These are phyloP conservation scores for Trichosporon sp. DNA, from an alignment of 1,284 basidiomycete genomes.

Conservation along the genomic window DNA sequence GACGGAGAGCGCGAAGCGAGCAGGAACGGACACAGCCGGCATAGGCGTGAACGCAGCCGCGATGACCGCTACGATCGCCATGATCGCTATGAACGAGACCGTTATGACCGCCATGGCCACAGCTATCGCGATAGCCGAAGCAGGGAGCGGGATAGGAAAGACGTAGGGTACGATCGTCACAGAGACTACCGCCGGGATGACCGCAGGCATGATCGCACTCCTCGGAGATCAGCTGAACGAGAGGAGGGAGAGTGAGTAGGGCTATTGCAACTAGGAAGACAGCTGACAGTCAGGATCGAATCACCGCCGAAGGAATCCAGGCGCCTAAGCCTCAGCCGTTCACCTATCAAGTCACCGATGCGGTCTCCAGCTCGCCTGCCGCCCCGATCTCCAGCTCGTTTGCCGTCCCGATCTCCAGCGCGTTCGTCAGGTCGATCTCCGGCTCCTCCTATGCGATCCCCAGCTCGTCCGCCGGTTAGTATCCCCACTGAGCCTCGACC, in stretches of 20 bases:
- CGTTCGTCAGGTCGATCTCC: no score
- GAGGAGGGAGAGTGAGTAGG: constrained; percentile 17
- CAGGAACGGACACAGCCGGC: constrained; percentile 12
- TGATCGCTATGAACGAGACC: constrained; percentile 5
- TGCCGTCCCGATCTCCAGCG: constrained; percentile 8
- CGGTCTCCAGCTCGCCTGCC: constrained; percentile 35
- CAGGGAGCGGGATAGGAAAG: constrained; percentile 15
- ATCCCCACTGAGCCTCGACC: constrained; percentile 26
- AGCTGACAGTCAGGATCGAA: constrained; percentile 3
- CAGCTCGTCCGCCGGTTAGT: constrained; percentile 36
- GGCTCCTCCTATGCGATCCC: no score
- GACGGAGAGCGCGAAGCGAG: constrained; percentile 21
- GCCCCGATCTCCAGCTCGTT: no score
- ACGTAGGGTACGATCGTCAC: neutral
- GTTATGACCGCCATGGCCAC: neutral
- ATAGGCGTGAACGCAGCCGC: no score
- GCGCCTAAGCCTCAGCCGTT: neutral
- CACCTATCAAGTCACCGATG: neutral
- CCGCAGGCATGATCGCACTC: constrained; percentile 16
- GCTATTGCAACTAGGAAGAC: no score
- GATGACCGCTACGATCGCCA: constrained; percentile 8
- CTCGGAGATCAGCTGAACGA: constrained; percentile 1
- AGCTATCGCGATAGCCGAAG: constrained; percentile 4
- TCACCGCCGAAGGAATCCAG: neutral
- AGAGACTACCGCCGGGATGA: constrained; percentile 2